A percentile compares a stretch with the other conserved stretches of the same genome.
Conservation (phyloP, 2,329 filamentous ascomycete genomes). For the Nemania bipapillata region DNA sequence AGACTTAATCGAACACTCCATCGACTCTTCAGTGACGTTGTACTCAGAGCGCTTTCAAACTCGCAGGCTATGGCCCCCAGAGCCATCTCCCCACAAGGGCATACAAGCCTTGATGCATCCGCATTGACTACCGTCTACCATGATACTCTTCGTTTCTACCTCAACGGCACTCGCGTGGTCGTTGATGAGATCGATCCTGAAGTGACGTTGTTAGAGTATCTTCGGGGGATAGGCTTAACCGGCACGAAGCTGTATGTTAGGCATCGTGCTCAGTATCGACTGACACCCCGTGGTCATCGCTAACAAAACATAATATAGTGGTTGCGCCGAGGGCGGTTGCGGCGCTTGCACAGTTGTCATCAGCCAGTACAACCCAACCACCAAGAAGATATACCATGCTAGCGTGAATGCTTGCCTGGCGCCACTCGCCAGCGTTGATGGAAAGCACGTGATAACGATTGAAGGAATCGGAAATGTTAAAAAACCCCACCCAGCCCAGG, state of each 20-base stretch:
- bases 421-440: slow-evolving; percentile 90
- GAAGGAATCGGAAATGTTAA: slow-evolving; percentile 93
- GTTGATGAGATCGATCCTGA: slow-evolving; percentile 91
- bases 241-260: slow-evolving; percentile 82
- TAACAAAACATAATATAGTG: slow-evolving; percentile 57
- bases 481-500: slow-evolving; percentile 86
- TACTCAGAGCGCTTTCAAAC: neutral
- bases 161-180: slow-evolving; percentile 90
- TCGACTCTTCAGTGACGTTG: neutral
- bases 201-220: slow-evolving; percentile 89
- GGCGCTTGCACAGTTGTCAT: slow-evolving; percentile 96
- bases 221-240: slow-evolving; percentile 90
- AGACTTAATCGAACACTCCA: neutral
- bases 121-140: slow-evolving; percentile 80
- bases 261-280: neutral
- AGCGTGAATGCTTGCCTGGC: slow-evolving; percentile 96
- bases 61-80: slow-evolving; percentile 63
- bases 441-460: slow-evolving; percentile 97
- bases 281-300: neutral
- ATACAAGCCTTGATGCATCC: slow-evolving; percentile 51
- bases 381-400: slow-evolving; percentile 92
- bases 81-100: slow-evolving; percentile 63
- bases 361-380: slow-evolving; percentile 92
- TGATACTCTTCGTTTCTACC: slow-evolving; percentile 88
- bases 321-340: slow-evolving; percentile 95